A percentile compares a stretch with the other conserved stretches of the same genome.
phyloP scores from a whole-genome alignment of 345 rosid species.

The Sapria himalayana region DNA sequence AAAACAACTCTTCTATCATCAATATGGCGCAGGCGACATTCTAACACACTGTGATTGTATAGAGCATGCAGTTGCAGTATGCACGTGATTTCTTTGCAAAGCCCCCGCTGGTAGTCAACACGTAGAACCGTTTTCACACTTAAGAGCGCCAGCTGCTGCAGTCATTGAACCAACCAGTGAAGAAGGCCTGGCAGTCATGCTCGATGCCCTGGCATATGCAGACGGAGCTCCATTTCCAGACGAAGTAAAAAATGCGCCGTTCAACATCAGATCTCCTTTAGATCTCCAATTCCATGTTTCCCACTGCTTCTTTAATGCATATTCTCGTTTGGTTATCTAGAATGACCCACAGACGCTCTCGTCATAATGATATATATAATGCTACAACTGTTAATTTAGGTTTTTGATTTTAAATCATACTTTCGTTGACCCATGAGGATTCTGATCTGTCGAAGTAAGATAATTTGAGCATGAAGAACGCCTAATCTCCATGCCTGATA shows the following conservation, averaged over 20 bases:
- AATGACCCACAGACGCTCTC: no score
- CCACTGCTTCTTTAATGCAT: conserved; percentile 52
- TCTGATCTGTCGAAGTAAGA: no score
- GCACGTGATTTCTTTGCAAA: neutral
- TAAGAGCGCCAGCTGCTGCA: conserved; percentile 31
- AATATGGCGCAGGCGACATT: no score
- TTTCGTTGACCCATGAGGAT: no score
- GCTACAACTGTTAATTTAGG: no score
- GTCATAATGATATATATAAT: no score
- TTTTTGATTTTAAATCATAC: no score
- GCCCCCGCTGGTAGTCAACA: neutral
- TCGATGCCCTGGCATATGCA: conserved; percentile 58
- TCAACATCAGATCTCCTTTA: conserved; percentile 43
- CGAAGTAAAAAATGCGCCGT: conserved; percentile 50
- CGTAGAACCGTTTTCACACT: conserved; percentile 33
- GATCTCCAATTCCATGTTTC: conserved; percentile 57
- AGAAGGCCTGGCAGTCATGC: conserved; percentile 60
- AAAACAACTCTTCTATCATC: no score
- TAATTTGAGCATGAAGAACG: no score
- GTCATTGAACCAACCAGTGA: conserved; percentile 44
- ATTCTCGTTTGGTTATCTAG: conserved; percentile 69
- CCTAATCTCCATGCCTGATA: no score
- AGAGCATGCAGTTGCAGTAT: no score
- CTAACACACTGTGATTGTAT: no score
- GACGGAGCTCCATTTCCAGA: conserved; percentile 50